phyloP scores from a whole-genome alignment of 495 filamentous ascomycete species.

The Neurospora sp. region DNA sequence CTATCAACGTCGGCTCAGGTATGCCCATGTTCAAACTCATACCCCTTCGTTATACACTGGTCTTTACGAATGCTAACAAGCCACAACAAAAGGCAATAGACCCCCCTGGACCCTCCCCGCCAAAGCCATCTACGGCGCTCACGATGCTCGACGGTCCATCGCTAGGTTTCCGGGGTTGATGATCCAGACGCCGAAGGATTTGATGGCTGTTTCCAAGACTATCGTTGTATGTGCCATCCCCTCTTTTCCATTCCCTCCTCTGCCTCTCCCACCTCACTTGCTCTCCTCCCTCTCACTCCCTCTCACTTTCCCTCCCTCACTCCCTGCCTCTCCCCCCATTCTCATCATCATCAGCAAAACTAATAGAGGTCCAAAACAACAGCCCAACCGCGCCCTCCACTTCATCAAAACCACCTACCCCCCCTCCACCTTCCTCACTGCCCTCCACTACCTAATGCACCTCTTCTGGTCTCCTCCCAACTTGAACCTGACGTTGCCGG shows the following conservation, averaged over 20 bases:
- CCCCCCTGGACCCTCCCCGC: conserved; percentile 61
- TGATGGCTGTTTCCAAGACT: conserved; percentile 27
- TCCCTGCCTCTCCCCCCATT: background rate
- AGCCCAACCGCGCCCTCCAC: conserved; percentile 55
- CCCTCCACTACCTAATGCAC: conserved; percentile 25
- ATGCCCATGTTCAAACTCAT: background rate
- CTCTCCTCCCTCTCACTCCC: background rate
- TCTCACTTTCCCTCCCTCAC: conserved; percentile 11
- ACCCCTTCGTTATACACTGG: too few relatives aligned
- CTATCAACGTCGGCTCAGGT: conserved; percentile 56
- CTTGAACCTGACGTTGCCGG: conserved; percentile 15
- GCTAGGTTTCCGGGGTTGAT: conserved; percentile 36
- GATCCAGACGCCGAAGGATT: conserved; percentile 27
- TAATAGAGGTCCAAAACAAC: too few relatives aligned
- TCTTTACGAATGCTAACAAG: too few relatives aligned
- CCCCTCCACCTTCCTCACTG: conserved; percentile 10
- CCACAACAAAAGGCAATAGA: conserved; percentile 48
- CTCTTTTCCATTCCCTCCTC: too few relatives aligned
- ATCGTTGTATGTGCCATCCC: conserved; percentile 14
- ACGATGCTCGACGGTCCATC: conserved; percentile 48
- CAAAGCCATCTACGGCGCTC: conserved; percentile 47
- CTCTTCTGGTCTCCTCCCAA: conserved; percentile 32
- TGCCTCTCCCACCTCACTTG: too few relatives aligned
- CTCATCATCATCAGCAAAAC: too few relatives aligned
- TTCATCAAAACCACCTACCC: conserved; percentile 50